phyloP scores from a whole-genome alignment of 1,139 yeast genomes.

The Spathaspora sp. region DNA sequence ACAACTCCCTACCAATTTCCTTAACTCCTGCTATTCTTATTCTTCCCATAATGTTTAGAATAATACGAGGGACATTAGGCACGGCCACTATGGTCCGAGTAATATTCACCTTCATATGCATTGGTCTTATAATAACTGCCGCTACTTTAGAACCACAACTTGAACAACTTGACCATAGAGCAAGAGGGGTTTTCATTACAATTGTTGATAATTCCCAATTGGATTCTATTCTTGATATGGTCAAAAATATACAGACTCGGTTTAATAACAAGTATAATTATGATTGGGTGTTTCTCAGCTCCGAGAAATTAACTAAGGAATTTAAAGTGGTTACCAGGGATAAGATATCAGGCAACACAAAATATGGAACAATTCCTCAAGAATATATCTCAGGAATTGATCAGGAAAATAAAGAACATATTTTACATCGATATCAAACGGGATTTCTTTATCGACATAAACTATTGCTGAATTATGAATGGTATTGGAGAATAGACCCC shows the following conservation, averaged over 20 bases:
- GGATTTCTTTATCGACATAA: constrained; percentile 57
- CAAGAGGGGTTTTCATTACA: neutral
- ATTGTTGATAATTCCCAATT: neutral
- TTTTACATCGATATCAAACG: constrained; percentile 14
- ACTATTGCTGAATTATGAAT: constrained; percentile 42
- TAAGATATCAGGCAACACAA: constrained; percentile 59
- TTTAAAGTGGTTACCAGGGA: constrained; percentile 47
- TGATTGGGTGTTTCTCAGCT: constrained; percentile 78
- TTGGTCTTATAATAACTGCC: neutral
- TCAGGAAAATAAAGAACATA: constrained; percentile 15
- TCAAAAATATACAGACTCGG: constrained; percentile 51
- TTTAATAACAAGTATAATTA: constrained; percentile 64
- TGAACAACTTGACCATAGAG: neutral
- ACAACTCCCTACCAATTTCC: too few species aligned
- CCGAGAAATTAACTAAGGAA: constrained; percentile 23
- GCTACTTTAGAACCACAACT: neutral
- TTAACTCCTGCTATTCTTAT: too few species aligned
- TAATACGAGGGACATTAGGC: neutral
- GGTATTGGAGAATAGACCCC: constrained; percentile 46
- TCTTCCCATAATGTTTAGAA: neutral
- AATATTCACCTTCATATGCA: neutral
- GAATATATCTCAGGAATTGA: constrained; percentile 67
- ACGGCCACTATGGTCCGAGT: neutral
- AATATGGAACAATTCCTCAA: constrained; percentile 57
- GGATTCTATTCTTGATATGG: neutral